phyloP scores from a whole-genome alignment of 169 alveolate genomes.

The Plasmodium ovale region DNA sequence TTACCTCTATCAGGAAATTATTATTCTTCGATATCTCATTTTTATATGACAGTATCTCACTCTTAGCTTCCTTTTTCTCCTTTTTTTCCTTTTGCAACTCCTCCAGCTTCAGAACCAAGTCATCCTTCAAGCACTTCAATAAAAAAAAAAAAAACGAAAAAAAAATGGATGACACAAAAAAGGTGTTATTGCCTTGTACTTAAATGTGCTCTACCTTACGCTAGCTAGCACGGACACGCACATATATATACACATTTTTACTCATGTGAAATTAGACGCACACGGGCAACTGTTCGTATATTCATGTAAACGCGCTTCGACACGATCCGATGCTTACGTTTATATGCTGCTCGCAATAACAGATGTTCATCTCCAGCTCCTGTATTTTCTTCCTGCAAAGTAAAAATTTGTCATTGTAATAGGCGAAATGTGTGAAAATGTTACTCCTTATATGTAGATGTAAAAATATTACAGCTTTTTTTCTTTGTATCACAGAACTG shows the following conservation, averaged over 20 bases:
- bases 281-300: too few relatives aligned
- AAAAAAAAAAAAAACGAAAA: background rate
- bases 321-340: slow-evolving; percentile 34
- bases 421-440: background rate
- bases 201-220: too few relatives aligned
- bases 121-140: slow-evolving; percentile 39
- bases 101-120: slow-evolving; percentile 10
- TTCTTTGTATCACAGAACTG: background rate
- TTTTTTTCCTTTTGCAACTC: slow-evolving; percentile 13
- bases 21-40: slow-evolving; percentile 36
- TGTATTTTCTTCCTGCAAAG: slow-evolving; percentile 40
- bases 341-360: slow-evolving; percentile 68
- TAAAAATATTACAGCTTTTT: background rate
- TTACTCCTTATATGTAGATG: background rate
- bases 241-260: background rate
- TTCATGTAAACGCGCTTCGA: too few relatives aligned
- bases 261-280: too few relatives aligned
- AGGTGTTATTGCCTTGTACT: too few relatives aligned
- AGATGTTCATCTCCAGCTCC: slow-evolving; percentile 51
- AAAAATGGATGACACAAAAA: background rate
- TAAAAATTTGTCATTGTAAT: too few relatives aligned
- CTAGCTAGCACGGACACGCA: background rate
- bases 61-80: slow-evolving; percentile 29
- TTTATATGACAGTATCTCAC: slow-evolving; percentile 25
- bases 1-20: slow-evolving; percentile 30